Percentiles rank a stretch among this genome's conserved stretches.
These are phyloP conservation scores for Elsinoe perseae DNA, from an alignment of 2,329 filamentous ascomycete species.

Conservation along the genomic window DNA sequence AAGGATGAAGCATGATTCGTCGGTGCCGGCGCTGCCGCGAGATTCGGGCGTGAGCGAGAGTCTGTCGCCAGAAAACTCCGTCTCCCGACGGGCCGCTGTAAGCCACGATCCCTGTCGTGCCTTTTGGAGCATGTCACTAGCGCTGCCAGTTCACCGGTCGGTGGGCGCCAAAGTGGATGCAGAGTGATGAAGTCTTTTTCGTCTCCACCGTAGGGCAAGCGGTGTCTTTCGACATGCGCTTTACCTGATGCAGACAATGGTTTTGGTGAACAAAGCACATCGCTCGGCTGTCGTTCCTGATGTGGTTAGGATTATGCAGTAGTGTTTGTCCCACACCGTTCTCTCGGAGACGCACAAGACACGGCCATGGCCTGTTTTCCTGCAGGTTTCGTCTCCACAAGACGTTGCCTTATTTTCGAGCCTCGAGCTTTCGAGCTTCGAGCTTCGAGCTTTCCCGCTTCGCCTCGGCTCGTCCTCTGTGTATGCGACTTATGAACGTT, in stretches of 20 bases:
- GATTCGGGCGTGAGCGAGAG: constrained; percentile 14
- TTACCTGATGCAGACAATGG: neutral
- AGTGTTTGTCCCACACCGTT: constrained; percentile 7
- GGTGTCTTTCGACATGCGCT: neutral
- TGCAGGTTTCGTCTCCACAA: constrained; percentile 10
- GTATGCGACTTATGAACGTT: neutral
- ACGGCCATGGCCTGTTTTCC: neutral
- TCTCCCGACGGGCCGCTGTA: constrained; percentile 4
- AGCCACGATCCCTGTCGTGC: neutral
- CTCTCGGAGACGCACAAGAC: neutral
- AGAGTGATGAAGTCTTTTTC: neutral
- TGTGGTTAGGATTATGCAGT: constrained; percentile 1
- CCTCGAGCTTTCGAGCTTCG: constrained; percentile 6
- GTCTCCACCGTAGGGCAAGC: neutral
- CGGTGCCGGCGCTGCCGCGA: constrained; percentile 12
- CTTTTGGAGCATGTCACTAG: neutral
- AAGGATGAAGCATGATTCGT: constrained; percentile 2
- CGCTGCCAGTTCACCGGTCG: constrained; percentile 6
- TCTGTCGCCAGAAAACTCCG: neutral
- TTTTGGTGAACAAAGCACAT: neutral
- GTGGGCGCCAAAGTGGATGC: constrained; percentile 7
- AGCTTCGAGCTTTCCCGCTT: neutral
- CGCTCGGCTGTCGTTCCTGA: constrained; percentile 2
- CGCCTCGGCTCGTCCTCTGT: neutral
- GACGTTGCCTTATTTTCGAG: constrained; percentile 12